These are phyloP conservation scores for Austroboletus olivaceoglutinosus DNA, from an alignment of 1,284 basidiomycete genomes.

Conservation along the genomic window DNA sequence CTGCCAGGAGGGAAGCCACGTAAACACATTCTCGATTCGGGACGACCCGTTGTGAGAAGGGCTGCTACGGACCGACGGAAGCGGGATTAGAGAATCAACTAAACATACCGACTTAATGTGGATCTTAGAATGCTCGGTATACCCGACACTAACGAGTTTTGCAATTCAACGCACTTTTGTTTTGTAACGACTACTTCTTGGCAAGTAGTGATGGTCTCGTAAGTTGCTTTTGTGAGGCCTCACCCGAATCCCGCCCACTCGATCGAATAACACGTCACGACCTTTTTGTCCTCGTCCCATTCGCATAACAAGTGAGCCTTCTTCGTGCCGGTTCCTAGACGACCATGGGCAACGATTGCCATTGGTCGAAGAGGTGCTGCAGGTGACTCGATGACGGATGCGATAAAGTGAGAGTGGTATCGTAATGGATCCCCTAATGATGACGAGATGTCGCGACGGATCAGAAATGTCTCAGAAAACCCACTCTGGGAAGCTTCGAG, in stretches of 20 bases:
- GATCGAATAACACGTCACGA: slow-evolving; percentile 77
- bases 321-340: slow-evolving; percentile 96
- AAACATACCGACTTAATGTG: slow-evolving; percentile 10
- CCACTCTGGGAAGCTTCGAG: background rate
- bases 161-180: slow-evolving; percentile 5
- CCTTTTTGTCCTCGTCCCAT: slow-evolving; percentile 72
- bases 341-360: slow-evolving; percentile 93
- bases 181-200: background rate
- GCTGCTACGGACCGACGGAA: slow-evolving; percentile 38
- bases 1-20: slow-evolving; percentile 8
- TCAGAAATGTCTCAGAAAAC: slow-evolving; percentile 5
- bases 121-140: slow-evolving; percentile 12
- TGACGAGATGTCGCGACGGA: slow-evolving; percentile 1
- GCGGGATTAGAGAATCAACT: slow-evolving; percentile 33
- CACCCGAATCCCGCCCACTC: slow-evolving; percentile 93
- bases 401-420: slow-evolving; percentile 96
- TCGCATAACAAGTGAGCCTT: slow-evolving; percentile 92
- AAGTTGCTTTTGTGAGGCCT: slow-evolving; percentile 13
- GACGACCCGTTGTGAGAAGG: slow-evolving; percentile 18
- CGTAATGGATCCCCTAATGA: slow-evolving; percentile 85
- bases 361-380: slow-evolving; percentile 69
- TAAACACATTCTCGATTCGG: slow-evolving; percentile 5
- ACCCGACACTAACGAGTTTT: slow-evolving; percentile 15
- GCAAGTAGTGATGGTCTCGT: background rate
- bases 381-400: slow-evolving; percentile 72